A percentile compares a stretch with the other conserved stretches of the same genome.
phyloP scores from a whole-genome alignment of 495 filamentous ascomycete species.

The Penicillium coprophilum region DNA sequence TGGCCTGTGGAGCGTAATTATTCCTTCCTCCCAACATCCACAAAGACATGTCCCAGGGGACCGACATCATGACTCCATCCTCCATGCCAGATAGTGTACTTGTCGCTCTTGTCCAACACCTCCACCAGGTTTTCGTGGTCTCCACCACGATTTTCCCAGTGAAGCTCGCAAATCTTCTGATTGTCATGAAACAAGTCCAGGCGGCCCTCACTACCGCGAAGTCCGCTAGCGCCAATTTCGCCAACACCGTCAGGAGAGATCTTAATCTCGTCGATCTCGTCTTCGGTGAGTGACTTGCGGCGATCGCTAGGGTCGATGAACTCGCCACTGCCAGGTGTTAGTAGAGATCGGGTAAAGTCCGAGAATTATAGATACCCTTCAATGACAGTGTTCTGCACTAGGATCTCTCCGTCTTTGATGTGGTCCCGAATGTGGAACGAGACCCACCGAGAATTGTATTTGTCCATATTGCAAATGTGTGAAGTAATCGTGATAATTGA shows the following conservation, averaged over 20 bases:
- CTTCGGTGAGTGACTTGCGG: slow-evolving; percentile 35
- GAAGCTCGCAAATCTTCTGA: slow-evolving; percentile 42
- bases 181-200: slow-evolving; percentile 40
- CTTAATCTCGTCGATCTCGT: slow-evolving; percentile 36
- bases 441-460: slow-evolving; percentile 40
- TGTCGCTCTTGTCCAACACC: slow-evolving; percentile 29
- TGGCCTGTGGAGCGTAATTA: slow-evolving; percentile 14
- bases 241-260: slow-evolving; percentile 37
- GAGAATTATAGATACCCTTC: slow-evolving; percentile 26
- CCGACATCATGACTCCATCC: slow-evolving; percentile 40
- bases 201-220: slow-evolving; percentile 40
- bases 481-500: not conserved
- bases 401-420: slow-evolving; percentile 32
- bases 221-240: slow-evolving; percentile 37
- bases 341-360: slow-evolving; percentile 4
- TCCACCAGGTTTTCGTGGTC: slow-evolving; percentile 32
- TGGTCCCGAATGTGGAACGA: slow-evolving; percentile 42
- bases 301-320: slow-evolving; percentile 32
- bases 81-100: slow-evolving; percentile 36
- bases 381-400: slow-evolving; percentile 35
- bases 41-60: slow-evolving; percentile 41
- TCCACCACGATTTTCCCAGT: slow-evolving; percentile 41
- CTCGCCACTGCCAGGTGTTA: slow-evolving; percentile 29
- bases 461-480: slow-evolving; percentile 13
- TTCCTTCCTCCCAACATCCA: slow-evolving; percentile 33